phyloP scores from a whole-genome alignment of 257 asterid genomes.

The Buddleja alternifolia region DNA sequence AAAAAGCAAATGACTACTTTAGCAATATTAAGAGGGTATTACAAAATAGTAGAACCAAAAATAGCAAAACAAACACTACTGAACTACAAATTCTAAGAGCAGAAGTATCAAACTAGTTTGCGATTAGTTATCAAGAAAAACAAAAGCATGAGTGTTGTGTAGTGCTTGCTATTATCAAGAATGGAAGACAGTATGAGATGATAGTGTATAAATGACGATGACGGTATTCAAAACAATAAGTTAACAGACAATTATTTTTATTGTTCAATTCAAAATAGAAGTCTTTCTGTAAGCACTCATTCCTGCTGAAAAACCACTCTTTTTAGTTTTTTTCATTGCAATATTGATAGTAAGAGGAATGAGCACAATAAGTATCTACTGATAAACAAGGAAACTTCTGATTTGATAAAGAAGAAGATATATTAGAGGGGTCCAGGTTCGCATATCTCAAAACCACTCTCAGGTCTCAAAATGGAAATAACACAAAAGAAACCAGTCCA shows the following conservation, averaged over 20 bases:
- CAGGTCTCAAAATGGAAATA: constrained; percentile 17
- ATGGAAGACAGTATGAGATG: background rate
- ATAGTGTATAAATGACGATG: background rate
- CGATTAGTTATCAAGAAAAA: constrained; percentile 15
- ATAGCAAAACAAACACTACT: background rate
- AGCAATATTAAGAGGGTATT: constrained; percentile 15
- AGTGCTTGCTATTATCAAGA: no score
- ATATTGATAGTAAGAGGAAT: background rate
- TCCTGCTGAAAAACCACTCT: background rate
- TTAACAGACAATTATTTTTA: background rate
- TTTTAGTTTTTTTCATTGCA: background rate
- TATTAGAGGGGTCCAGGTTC: background rate
- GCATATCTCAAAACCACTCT: background rate
- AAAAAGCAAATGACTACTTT: constrained; percentile 16
- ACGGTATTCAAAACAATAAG: background rate
- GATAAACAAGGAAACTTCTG: background rate
- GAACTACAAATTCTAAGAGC: constrained; percentile 15
- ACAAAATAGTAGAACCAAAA: constrained; percentile 11
- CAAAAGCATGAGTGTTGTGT: background rate
- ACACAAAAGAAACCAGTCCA: background rate
- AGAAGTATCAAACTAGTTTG: constrained; percentile 10
- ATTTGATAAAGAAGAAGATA: background rate
- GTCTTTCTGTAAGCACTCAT: background rate
- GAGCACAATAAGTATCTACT: background rate
- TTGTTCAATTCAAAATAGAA: background rate